These are phyloP conservation scores for Warburgia ugandensis DNA, from an alignment of 164 flowering plant species.

Conservation along the genomic window DNA sequence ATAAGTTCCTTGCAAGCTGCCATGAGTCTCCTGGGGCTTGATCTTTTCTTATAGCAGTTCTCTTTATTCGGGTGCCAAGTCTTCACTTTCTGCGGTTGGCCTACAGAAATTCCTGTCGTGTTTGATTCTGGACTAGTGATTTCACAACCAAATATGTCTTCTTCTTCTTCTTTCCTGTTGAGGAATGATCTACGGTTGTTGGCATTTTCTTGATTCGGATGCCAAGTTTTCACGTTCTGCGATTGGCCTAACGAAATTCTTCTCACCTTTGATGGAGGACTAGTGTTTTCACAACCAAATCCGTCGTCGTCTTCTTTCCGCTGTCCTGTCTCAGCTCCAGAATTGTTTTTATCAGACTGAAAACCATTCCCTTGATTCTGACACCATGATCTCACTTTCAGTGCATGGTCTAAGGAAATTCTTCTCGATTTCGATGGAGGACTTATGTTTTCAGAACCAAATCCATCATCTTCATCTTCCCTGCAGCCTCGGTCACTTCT, in stretches of 20 bases:
- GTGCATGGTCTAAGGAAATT: constrained; percentile 11
- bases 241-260: constrained; percentile 10
- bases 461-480: neutral
- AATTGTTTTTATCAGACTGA: neutral
- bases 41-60: constrained; percentile 11
- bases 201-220: neutral
- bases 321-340: neutral
- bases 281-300: constrained; percentile 2
- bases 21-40: constrained; percentile 22
- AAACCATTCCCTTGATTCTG: too few species aligned
- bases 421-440: constrained; percentile 12
- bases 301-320: neutral
- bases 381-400: constrained; percentile 1
- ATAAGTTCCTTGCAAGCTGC: constrained; percentile 67
- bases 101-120: constrained; percentile 5
- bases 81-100: constrained; percentile 9
- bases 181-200: neutral
- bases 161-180: too few species aligned
- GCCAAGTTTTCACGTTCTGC: constrained; percentile 6
- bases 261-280: constrained; percentile 16
- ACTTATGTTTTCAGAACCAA: constrained; percentile 7
- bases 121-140: constrained; percentile 19
- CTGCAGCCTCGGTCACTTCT: neutral
- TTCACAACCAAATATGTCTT: constrained; percentile 10
- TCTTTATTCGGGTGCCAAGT: constrained; percentile 2